A percentile compares a stretch with the other conserved stretches of the same genome.
phyloP scores from a whole-genome alignment of 2,329 filamentous ascomycete species.

The Microcera coccophila region DNA sequence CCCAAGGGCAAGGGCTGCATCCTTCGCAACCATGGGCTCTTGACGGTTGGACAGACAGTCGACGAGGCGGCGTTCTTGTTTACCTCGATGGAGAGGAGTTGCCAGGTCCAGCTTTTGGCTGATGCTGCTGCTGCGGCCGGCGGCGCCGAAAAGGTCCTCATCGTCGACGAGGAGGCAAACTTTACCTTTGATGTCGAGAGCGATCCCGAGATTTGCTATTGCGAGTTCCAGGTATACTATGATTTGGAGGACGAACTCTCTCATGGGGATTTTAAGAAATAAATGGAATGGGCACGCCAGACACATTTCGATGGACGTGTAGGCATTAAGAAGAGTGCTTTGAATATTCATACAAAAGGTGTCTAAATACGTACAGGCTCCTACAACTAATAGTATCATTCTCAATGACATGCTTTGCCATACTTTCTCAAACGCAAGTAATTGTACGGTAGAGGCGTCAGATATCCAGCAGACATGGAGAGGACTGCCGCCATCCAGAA shows the following conservation, averaged over 20 bases:
- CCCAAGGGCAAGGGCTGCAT: conserved; percentile 56
- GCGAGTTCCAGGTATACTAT: conserved; percentile 27
- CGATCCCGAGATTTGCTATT: conserved; percentile 25
- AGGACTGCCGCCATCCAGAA: conserved; percentile 51
- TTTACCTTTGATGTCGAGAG: conserved; percentile 32
- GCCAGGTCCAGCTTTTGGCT: conserved; percentile 39
- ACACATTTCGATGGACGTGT: too few relatives aligned
- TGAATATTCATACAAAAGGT: too few relatives aligned
- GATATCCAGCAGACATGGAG: conserved; percentile 42
- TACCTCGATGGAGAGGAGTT: conserved; percentile 62
- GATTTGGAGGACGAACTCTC: conserved; percentile 23
- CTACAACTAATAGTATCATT: too few relatives aligned
- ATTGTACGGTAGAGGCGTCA: conserved; percentile 52
- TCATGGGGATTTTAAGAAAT: conserved; percentile 22
- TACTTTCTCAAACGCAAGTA: conserved; percentile 46
- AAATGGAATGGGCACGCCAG: too few relatives aligned
- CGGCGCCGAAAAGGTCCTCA: conserved; percentile 33
- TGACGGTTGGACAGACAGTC: conserved; percentile 66
- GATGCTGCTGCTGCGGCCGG: conserved; percentile 29
- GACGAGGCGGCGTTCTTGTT: conserved; percentile 71
- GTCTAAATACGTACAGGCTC: too few relatives aligned
- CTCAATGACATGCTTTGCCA: conserved; percentile 46
- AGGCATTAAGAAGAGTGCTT: too few relatives aligned
- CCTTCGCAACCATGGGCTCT: conserved; percentile 65
- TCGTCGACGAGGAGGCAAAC: conserved; percentile 40